These are phyloP conservation scores for Brassica balearica DNA, from an alignment of 441 rosid species.

Conservation along the genomic window DNA sequence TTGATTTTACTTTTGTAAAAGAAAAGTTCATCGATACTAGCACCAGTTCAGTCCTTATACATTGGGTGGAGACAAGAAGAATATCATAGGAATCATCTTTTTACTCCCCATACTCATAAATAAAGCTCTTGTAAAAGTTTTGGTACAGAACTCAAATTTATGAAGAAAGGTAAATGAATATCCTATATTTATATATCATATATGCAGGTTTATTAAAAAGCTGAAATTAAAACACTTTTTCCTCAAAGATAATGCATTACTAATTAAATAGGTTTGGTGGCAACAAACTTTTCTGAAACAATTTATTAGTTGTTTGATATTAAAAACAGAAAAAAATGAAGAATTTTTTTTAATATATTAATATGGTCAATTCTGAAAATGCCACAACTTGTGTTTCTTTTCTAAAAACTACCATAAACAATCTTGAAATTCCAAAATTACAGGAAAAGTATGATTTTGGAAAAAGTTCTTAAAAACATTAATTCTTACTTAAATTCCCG, in stretches of 20 bases:
- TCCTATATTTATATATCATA: not conserved
- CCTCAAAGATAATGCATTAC: conserved; percentile 1
- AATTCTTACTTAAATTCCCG: not conserved
- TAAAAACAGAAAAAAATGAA: not conserved
- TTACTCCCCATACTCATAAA: not conserved
- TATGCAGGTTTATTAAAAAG: not conserved
- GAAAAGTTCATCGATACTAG: conserved; percentile 33
- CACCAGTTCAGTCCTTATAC: conserved; percentile 30
- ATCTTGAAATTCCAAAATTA: not conserved
- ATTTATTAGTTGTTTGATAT: not conserved
- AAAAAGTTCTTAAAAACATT: not conserved
- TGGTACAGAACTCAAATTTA: conserved; percentile 22
- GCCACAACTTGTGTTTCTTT: not conserved
- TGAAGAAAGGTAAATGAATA: not conserved
- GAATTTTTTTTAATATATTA: not conserved
- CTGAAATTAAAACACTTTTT: not conserved
- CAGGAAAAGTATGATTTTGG: not conserved
- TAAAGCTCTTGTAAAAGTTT: conserved; percentile 27
- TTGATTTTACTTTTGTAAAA: conserved; percentile 30
- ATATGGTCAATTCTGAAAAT: not conserved
- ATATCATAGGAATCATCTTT: conserved; percentile 41
- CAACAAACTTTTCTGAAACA: not conserved
- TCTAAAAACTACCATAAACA: not conserved
- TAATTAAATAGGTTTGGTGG: conserved; percentile 10
- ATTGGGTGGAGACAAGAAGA: conserved; percentile 39